Evolutionary conservation across 2,329 filamentous ascomycete genomes (phyloP), one percentile per base, ranked within the genome.

Genomic region (Apiospora phragmitis): DNA sequence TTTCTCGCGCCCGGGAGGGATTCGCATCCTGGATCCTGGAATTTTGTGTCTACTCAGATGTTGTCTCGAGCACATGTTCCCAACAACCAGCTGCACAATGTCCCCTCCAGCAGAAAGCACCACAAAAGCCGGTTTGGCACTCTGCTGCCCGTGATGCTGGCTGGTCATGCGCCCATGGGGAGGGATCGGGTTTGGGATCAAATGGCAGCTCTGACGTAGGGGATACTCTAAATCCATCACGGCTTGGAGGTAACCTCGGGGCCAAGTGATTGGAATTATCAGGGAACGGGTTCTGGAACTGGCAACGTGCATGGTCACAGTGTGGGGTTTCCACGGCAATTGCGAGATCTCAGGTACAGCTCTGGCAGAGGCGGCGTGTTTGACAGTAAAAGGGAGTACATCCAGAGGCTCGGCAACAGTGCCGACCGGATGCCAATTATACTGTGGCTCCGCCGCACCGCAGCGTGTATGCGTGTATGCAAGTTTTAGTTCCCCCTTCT

Each of bases 121-220:
- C 38, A 21, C 32, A 32, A 32, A 62, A 62, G 55, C 55, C 55
- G 55, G 55, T 38, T 62, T 62, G 55, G 32, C 32, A 21, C 32
- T 38, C 18, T 62, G 55, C 65, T 67, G 24, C 26, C 42, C 14
- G 65, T 45, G 29, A 67, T 67, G 41, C 38, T 24, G 65, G 41
- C 38, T 24, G 65, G 42, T 67, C 65, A 67, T 67, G 65, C 65
- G 65, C 38, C 65, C 14, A 43, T 67, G 24, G 65, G 65, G 41
- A 67, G 65, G 26, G 42, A 67, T 67, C 29, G 24, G 65, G 51
- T 12, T 29, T 32, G 65, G 26, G 42, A 67, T n/a, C n/a, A n/a
- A n/a, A n/a, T 67, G 65, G 38, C 65, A 67, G 65, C 65, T 29
- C 65, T 67, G 65, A 67, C 65, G 65, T 67, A 67, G 65, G 35